Percentiles rank a stretch among this genome's conserved stretches.
Evolutionary conservation across 2,329 filamentous ascomycete species (phyloP).

Genomic region (Apiospora malaysiana): DNA sequence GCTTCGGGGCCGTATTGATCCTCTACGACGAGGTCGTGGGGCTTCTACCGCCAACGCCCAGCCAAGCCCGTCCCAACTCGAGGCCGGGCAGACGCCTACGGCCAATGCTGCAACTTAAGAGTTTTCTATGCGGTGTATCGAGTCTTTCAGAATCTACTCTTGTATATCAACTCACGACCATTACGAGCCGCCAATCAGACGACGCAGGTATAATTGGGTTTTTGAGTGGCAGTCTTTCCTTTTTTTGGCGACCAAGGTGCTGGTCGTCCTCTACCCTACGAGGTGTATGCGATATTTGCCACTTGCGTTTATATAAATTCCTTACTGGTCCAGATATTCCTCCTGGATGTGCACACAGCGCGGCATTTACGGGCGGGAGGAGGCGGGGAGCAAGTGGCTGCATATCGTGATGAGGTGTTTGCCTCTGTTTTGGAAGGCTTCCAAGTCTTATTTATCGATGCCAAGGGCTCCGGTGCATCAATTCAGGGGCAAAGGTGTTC

Average conservation of each 20-base stretch:
- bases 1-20: slow-evolving; percentile 5
- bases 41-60: slow-evolving; percentile 37
- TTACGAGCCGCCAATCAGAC: slow-evolving; percentile 19
- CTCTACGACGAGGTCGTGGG: slow-evolving; percentile 7
- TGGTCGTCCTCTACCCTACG: not conserved
- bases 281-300: not conserved
- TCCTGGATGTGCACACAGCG: not conserved
- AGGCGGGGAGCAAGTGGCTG: not conserved
- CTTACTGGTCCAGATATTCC: slow-evolving; percentile 1
- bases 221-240: slow-evolving; percentile 14
- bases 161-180: slow-evolving; percentile 21
- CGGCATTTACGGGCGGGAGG: slow-evolving; percentile 9
- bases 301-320: slow-evolving; percentile 6
- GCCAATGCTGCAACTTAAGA: slow-evolving; percentile 22
- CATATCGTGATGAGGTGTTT: not conserved
- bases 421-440: slow-evolving; percentile 4
- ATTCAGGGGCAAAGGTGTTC: slow-evolving; percentile 16
- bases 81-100: slow-evolving; percentile 47
- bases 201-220: slow-evolving; percentile 11
- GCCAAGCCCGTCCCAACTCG: slow-evolving; percentile 49
- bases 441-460: slow-evolving; percentile 14
- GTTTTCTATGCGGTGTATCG: not conserved
- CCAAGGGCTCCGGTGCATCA: slow-evolving; percentile 4
- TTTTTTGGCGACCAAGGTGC: slow-evolving; percentile 1
- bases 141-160: slow-evolving; percentile 11